Conservation (phyloP, 768 basidiomycete genomes). For the Suillus clintonianus region DNA sequence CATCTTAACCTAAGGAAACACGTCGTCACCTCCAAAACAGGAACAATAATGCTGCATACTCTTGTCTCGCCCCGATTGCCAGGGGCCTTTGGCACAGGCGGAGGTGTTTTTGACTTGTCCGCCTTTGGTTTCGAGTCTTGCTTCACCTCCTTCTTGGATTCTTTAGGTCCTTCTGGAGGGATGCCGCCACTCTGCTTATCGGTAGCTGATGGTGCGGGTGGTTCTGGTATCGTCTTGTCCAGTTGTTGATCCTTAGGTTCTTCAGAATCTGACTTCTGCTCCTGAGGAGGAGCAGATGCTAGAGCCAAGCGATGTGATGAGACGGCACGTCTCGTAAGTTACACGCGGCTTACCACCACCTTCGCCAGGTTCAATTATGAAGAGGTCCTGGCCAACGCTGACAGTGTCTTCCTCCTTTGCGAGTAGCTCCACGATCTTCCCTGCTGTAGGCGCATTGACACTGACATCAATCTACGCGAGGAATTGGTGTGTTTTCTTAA, state of each 20-base stretch:
- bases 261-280: slow-evolving; percentile 37
- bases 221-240: slow-evolving; percentile 45
- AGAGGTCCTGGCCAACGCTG: slow-evolving; percentile 90
- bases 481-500: slow-evolving; percentile 1
- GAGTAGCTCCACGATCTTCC: slow-evolving; percentile 86
- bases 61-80: slow-evolving; percentile 84
- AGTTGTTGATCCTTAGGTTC: slow-evolving; percentile 52
- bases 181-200: slow-evolving; percentile 24
- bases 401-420: slow-evolving; percentile 95
- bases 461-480: slow-evolving; percentile 86
- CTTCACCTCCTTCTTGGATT: slow-evolving; percentile 39
- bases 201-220: slow-evolving; percentile 42
- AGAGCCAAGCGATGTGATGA: slow-evolving; percentile 14
- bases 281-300: slow-evolving; percentile 34
- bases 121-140: slow-evolving; percentile 37
- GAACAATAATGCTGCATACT: slow-evolving; percentile 44
- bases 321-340: neutral
- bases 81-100: slow-evolving; percentile 35
- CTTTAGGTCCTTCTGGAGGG: slow-evolving; percentile 30
- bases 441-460: slow-evolving; percentile 89
- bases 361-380: slow-evolving; percentile 86
- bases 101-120: slow-evolving; percentile 19
- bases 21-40: slow-evolving; percentile 1
- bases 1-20: slow-evolving; percentile 84
- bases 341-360: slow-evolving; percentile 43